Evolutionary conservation across 495 filamentous ascomycete species (phyloP), one percentile per base, ranked within the genome.

Genomic region (Chaetomium cochliodes): DNA sequence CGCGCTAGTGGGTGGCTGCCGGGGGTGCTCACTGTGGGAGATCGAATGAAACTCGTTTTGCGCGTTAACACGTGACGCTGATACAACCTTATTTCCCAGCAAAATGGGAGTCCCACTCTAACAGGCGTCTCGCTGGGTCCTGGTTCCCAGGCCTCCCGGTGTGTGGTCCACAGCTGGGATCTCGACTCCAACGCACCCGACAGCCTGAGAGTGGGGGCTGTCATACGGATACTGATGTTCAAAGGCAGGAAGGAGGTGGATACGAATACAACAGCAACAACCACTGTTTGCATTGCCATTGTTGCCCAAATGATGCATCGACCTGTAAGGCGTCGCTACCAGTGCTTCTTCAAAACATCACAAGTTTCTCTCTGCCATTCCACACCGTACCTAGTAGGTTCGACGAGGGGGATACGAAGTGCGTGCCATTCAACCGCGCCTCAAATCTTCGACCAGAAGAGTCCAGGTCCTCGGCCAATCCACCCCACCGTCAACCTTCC

Each of bases 21-120:
- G 53, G 54, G 63, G 65, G 60, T 65, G 70, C 63, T 54, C 65
- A 66, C 64, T 66, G 63, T 26, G 15, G 52, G 53, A 9, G 23
- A 60, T 70, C 55, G 64, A 68, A 73, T 68, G 61, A 64, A 65
- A 63, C 57, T 20, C 53, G 23, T 47, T 56, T 42, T 58, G 39
- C 60, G 62, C 67, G 67, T 64, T 74, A 73, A 57, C 64, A 59
- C 50, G 60, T 46, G 64, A 72, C 69, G 30, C 16, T 52, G 37
- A 28, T 53, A 18, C 64, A 58, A 58, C 58, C 12, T 57, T 37
- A 61, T 69, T 62, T 65, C 58, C 52, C 66, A 60, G 49, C 46
- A 52, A 61, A 58, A 62, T 42, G 41, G 55, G 33, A 64, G 67
- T 71, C 50, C 50, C 64, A 52, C 42, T 42, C 47, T 73, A 74